Conservation (phyloP, 2,329 filamentous ascomycete genomes). For the Meredithiella fracta region DNA sequence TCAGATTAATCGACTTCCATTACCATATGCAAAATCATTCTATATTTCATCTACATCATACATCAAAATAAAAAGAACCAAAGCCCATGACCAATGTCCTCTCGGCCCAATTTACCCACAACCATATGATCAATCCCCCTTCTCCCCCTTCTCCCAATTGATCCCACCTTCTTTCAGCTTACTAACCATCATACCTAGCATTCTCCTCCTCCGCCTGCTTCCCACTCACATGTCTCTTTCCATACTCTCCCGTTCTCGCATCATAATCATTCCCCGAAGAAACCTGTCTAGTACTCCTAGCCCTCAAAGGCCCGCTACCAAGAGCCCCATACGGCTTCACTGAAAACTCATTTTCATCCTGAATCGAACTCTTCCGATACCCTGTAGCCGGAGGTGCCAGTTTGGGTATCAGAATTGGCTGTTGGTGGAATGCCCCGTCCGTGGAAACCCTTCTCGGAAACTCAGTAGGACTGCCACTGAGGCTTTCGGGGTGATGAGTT, state of each 20-base stretch:
- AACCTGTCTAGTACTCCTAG: constrained; percentile 35
- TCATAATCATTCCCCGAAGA: constrained; percentile 43
- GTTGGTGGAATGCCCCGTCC: not conserved
- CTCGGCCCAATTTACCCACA: not conserved
- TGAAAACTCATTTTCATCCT: constrained; percentile 33
- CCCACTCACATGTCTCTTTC: constrained; percentile 50
- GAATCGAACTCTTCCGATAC: constrained; percentile 31
- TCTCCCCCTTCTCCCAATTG: no score
- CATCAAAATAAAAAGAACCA: not conserved
- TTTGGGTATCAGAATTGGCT: not conserved
- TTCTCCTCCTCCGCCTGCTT: constrained; percentile 51
- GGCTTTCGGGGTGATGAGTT: constrained; percentile 13
- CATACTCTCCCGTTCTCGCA: constrained; percentile 21
- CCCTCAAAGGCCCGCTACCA: constrained; percentile 30
- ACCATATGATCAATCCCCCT: no score
- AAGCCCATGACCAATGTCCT: not conserved
- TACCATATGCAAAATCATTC: not conserved
- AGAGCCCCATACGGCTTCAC: constrained; percentile 44
- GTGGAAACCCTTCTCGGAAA: not conserved
- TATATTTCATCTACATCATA: not conserved
- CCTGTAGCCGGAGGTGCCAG: constrained; percentile 6
- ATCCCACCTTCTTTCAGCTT: no score
- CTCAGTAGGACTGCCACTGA: not conserved
- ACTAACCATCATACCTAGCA: not conserved
- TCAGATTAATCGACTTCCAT: no score